Base-by-base conservation (phyloP, 1,284 basidiomycete genomes). In the Neonothopanus nambi region DNA sequence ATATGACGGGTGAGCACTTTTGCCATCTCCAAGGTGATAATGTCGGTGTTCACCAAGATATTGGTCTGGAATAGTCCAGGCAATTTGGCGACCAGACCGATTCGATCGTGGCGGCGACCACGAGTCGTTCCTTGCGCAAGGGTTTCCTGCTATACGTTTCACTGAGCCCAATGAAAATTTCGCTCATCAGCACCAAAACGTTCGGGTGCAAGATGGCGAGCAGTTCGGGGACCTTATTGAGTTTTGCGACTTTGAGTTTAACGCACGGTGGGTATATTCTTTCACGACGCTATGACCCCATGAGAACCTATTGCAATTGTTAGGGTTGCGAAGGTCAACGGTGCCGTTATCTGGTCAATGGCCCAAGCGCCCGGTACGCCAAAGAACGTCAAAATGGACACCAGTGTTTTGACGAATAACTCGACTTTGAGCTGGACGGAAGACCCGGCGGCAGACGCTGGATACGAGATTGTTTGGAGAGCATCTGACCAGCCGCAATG, bases 81-180 rank as follows among this genome's bases (percentile, higher is more conserved):
- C 51, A 4, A 39, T 58, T n/a, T 58, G 51, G 46, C 53, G 57
- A 6, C 53, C 57, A 3, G 57, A 57, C 51, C 71, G 79, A 15
- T 82, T 74, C 67, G 68, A 79, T 35, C 73, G 80, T 15, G 78
- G 79, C 21, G 79, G 79, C 13, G 79, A 82, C 61, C 79, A 81
- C 56, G 58, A 67, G 42, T 73, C 76, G n/a, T 81, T 81, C 76
- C 67, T 80, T 21, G 57, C 66, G 18, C 67, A 67, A 54, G 79
- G 79, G 2, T 79, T 75, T 66, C 68, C 79, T 9, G 80, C 79
- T 0, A 75, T 79, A 23, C 76, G 79, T 21, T 81, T 81, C 68
- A 80, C 78, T 0, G 80, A 81, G 57, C 79, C 79, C 11, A 67
- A 77, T 63, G 79, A 82, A 63, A 73, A 81, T 60, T 81, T 79